phyloP scores from a whole-genome alignment of 2,329 filamentous ascomycete species.

The Nigrograna mackinnonii region DNA sequence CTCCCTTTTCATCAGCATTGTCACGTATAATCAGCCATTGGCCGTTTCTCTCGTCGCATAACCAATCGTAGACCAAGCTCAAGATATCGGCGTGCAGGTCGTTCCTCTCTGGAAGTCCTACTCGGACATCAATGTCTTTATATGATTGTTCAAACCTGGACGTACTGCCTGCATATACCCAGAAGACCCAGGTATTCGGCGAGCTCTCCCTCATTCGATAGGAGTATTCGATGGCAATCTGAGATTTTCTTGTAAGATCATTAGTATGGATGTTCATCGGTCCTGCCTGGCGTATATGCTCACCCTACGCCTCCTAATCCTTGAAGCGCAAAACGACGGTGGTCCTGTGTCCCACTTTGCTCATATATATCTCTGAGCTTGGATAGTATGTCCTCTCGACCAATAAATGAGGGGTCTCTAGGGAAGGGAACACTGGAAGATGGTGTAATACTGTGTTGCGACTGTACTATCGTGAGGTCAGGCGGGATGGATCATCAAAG shows the following conservation, averaged over 20 bases:
- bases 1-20: slow-evolving; percentile 25
- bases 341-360: too few relatives aligned
- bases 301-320: slow-evolving; percentile 1
- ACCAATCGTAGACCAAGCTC: slow-evolving; percentile 23
- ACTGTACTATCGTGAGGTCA: too few relatives aligned
- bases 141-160: slow-evolving; percentile 28
- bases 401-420: too few relatives aligned
- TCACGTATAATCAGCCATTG: slow-evolving; percentile 36
- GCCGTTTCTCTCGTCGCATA: slow-evolving; percentile 21
- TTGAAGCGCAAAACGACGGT: neutral
- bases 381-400: too few relatives aligned
- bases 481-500: too few relatives aligned
- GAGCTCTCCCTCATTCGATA: slow-evolving; percentile 18
- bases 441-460: too few relatives aligned
- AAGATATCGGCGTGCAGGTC: slow-evolving; percentile 24
- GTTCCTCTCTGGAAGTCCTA: slow-evolving; percentile 23
- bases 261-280: neutral
- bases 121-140: slow-evolving; percentile 22
- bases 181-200: slow-evolving; percentile 28
- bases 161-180: slow-evolving; percentile 26
- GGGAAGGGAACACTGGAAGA: too few relatives aligned
- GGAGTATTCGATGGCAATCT: slow-evolving; percentile 24
- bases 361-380: too few relatives aligned
- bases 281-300: too few relatives aligned
- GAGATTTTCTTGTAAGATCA: slow-evolving; percentile 11